phyloP scores from a whole-genome alignment of 345 rosid species.

The Firmiana major region DNA sequence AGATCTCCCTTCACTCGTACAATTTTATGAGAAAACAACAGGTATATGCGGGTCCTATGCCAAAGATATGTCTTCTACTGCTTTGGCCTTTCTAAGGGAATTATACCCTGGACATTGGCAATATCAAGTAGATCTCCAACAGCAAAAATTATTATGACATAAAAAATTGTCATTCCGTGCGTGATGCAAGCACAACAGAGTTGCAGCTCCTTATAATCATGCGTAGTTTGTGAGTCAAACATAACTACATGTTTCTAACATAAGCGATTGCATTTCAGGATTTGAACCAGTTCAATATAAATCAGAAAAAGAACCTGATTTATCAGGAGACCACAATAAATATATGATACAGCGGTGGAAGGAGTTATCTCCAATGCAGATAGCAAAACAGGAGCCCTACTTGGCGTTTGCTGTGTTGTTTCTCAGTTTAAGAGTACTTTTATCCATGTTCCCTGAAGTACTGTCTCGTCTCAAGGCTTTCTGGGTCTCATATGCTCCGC shows the following conservation, averaged over 20 bases:
- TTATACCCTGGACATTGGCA: neutral
- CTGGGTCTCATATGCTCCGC: slow-evolving; percentile 52
- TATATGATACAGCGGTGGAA: slow-evolving; percentile 29
- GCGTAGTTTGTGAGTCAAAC: neutral
- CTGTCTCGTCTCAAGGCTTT: slow-evolving; percentile 51
- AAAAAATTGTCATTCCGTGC: neutral
- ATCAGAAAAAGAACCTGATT: slow-evolving; percentile 30
- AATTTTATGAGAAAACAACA: slow-evolving; percentile 65
- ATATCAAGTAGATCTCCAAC: neutral
- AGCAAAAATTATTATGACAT: neutral
- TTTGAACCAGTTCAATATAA: slow-evolving; percentile 47
- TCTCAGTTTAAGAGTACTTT: slow-evolving; percentile 45
- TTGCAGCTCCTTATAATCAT: neutral
- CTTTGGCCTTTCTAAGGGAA: neutral
- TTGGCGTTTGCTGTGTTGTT: slow-evolving; percentile 48
- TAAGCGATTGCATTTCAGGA: slow-evolving; percentile 41
- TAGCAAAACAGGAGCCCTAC: slow-evolving; percentile 54
- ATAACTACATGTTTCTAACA: neutral
- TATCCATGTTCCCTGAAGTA: slow-evolving; percentile 43
- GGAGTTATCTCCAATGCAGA: slow-evolving; percentile 32
- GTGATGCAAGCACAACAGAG: neutral
- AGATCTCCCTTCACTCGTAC: slow-evolving; percentile 51
- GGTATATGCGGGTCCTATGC: slow-evolving; percentile 34
- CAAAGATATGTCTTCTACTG: neutral
- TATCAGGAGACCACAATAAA: slow-evolving; percentile 12